Percentiles rank a stretch among this genome's conserved stretches.
Conservation (phyloP, 208 protist species). For the Acanthamoeba lenticulata region DNA sequence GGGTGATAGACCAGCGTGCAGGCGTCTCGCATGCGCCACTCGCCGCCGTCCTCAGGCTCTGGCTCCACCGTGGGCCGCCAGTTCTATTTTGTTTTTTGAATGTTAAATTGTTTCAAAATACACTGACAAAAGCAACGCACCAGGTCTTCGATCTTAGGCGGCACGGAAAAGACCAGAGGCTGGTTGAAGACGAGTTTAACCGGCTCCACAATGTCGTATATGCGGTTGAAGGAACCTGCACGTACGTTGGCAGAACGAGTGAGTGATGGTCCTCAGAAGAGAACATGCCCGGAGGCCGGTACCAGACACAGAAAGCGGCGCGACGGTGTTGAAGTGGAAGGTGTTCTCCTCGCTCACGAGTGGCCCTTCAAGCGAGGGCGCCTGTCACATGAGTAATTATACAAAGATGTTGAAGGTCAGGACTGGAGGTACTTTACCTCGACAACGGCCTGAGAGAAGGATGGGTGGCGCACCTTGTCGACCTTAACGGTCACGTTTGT, state of each 20-base stretch:
- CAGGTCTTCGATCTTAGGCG: conserved; percentile 31
- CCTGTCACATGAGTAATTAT: background rate
- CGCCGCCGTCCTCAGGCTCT: conserved; percentile 37
- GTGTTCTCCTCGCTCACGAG: background rate
- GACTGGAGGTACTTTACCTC: too few species aligned
- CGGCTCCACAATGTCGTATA: background rate
- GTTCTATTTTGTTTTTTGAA: background rate
- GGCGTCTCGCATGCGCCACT: conserved; percentile 25
- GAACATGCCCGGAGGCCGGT: too few species aligned
- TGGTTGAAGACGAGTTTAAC: conserved; percentile 56
- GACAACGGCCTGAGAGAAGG: background rate
- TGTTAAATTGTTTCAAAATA: background rate
- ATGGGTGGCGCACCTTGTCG: conserved; percentile 11
- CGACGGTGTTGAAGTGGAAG: conserved; percentile 39
- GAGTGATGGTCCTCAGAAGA: too few species aligned
- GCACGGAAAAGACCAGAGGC: conserved; percentile 25
- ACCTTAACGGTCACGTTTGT: conserved; percentile 39
- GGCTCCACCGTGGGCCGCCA: conserved; percentile 42
- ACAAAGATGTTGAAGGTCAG: too few species aligned
- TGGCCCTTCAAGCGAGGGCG: conserved; percentile 13
- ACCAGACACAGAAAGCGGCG: background rate
- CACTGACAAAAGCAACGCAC: background rate
- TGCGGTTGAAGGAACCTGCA: background rate
- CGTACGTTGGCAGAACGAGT: background rate
- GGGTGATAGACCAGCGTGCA: conserved; percentile 43